Evolutionary conservation across 2,329 filamentous ascomycete species (phyloP).

Genomic region (Cercospora janseana): DNA sequence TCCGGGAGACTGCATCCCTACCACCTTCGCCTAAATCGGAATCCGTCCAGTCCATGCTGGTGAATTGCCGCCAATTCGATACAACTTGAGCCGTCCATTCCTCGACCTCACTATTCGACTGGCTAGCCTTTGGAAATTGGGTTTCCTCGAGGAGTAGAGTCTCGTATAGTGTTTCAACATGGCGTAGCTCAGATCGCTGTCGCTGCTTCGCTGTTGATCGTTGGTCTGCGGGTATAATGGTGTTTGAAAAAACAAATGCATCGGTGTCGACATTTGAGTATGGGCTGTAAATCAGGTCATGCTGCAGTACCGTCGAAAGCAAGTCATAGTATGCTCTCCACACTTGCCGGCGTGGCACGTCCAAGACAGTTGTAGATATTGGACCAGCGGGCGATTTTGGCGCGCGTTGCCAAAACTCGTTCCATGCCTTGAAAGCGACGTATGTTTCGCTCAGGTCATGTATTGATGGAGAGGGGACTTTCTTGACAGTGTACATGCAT

Average conservation of each 20-base stretch:
- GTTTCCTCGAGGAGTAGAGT: conserved; percentile 73
- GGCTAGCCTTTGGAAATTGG: conserved; percentile 78
- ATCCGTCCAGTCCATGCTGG: conserved; percentile 76
- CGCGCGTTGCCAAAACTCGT: conserved; percentile 59
- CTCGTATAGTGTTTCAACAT: conserved; percentile 77
- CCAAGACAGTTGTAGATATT: conserved; percentile 43
- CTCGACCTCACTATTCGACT: conserved; percentile 76
- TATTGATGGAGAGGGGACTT: conserved; percentile 25
- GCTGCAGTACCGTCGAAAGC: conserved; percentile 71
- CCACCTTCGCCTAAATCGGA: conserved; percentile 78
- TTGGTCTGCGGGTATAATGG: conserved; percentile 32
- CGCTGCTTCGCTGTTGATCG: conserved; percentile 37
- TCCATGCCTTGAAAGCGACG: conserved; percentile 60
- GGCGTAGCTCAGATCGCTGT: conserved; percentile 73
- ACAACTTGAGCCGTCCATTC: conserved; percentile 76
- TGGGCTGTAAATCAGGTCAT: conserved; percentile 57
- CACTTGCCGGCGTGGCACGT: conserved; percentile 57
- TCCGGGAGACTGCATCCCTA: conserved; percentile 69
- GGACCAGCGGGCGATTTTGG: conserved; percentile 5
- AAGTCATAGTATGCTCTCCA: conserved; percentile 85
- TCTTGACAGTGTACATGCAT: conserved; percentile 33
- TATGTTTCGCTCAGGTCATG: conserved; percentile 29
- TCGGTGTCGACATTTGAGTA: conserved; percentile 38
- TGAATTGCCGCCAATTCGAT: conserved; percentile 79
- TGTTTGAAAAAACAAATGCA: conserved; percentile 37